A percentile compares a stretch with the other conserved stretches of the same genome.
phyloP scores from a whole-genome alignment of 23 red algal species.

The Gracilaria vermiculophylla region DNA sequence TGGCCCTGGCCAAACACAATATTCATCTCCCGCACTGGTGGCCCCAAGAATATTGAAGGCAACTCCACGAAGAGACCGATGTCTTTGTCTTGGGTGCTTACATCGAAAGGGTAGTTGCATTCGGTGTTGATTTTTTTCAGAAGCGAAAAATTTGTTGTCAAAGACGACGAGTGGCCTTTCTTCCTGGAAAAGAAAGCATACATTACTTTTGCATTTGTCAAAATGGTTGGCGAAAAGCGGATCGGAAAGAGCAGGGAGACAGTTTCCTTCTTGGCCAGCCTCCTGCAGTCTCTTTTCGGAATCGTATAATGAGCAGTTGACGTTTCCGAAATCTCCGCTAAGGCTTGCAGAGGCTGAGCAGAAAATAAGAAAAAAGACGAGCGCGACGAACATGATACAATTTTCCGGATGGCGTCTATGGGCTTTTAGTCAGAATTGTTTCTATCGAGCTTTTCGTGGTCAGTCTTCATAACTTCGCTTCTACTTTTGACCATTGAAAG shows the following conservation, averaged over 20 bases:
- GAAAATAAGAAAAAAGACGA: background rate
- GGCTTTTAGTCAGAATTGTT: no score
- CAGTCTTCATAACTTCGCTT: no score
- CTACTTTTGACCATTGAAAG: no score
- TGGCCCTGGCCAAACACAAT: slow-evolving; percentile 24
- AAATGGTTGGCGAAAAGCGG: background rate
- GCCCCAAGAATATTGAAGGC: background rate
- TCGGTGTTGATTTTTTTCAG: background rate
- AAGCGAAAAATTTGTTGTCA: background rate
- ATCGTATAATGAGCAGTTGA: background rate
- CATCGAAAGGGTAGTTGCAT: slow-evolving; percentile 12
- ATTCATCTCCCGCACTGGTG: slow-evolving; percentile 10
- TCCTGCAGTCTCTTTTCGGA: background rate
- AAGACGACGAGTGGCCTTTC: background rate
- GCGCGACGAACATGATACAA: no score
- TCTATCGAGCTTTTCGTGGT: no score
- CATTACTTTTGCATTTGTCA: background rate
- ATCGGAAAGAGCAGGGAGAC: background rate
- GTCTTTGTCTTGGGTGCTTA: background rate
- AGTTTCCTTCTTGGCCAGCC: background rate
- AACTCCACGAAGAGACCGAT: background rate
- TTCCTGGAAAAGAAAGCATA: background rate
- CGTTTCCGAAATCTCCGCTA: background rate
- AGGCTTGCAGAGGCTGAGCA: background rate
- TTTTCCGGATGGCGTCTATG: no score